Percentiles rank a stretch among this genome's conserved stretches.
phyloP scores from a whole-genome alignment of 768 basidiomycete genomes.

The Hericium alpestre region DNA sequence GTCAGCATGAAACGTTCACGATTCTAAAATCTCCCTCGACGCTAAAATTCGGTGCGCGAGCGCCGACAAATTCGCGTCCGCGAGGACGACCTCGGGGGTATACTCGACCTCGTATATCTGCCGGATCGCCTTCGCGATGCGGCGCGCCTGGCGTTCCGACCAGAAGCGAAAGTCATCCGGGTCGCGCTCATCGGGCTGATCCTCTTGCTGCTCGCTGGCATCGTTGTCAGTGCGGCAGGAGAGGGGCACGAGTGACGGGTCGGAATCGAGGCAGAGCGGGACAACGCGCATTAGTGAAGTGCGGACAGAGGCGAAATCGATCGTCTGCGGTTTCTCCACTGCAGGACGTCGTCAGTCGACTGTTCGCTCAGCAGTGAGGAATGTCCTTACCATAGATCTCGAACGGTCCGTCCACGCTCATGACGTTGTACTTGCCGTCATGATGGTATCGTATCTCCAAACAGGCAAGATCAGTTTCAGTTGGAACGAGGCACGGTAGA shows the following conservation, averaged over 20 bases:
- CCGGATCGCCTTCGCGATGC: conserved; percentile 71
- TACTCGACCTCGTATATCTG: conserved; percentile 85
- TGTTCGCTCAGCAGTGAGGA: neutral
- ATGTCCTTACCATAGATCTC: conserved; percentile 74
- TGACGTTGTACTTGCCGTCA: conserved; percentile 94
- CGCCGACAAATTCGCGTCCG: conserved; percentile 84
- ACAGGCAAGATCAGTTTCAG: neutral
- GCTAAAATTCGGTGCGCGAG: conserved; percentile 77
- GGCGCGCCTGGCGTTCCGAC: conserved; percentile 81
- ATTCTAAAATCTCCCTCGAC: conserved; percentile 46
- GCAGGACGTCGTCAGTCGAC: conserved; percentile 6
- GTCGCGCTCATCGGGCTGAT: conserved; percentile 39
- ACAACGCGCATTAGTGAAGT: conserved; percentile 65
- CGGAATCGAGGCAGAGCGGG: conserved; percentile 77
- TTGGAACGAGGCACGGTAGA: neutral
- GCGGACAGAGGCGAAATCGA: conserved; percentile 59
- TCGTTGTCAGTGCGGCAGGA: conserved; percentile 31
- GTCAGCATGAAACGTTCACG: neutral
- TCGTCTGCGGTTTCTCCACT: conserved; percentile 61
- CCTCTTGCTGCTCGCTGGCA: conserved; percentile 14
- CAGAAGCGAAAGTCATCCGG: conserved; percentile 94
- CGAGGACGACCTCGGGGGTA: conserved; percentile 81
- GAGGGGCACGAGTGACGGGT: conserved; percentile 66
- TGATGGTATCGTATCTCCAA: conserved; percentile 81
- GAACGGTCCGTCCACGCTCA: conserved; percentile 74